Evolutionary conservation across 2,329 filamentous ascomycete species (phyloP), one percentile per base, ranked within the genome.

Genomic region (Didymella pomorum): DNA sequence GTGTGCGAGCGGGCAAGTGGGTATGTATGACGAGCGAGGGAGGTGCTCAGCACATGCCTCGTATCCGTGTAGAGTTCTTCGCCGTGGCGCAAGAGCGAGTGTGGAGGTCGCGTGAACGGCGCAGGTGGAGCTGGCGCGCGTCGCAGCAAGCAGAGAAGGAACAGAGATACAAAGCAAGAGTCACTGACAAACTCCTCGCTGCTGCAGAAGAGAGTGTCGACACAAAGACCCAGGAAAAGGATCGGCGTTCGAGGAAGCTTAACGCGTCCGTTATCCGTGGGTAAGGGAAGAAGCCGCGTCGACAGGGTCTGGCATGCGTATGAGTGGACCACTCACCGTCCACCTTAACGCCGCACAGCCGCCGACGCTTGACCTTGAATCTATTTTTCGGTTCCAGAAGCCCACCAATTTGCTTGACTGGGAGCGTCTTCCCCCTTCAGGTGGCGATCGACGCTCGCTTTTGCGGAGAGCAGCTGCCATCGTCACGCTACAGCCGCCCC

Each of bases 21-120:
- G 51, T 52, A 61, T 64, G 62, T 26, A 64, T 47, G 53, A 54
- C 61, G 61, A 65, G 58, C 52, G 58, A 49, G 59, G 51, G 53
- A 58, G 52, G 48, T 39, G 52, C 57, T 60, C 57, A 60, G 47
- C 57, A 56, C 57, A 56, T 60, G 57, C 47, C 57, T 55, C 46
- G 47, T 47, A 26, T 51, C 26, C 44, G 46, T 25, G 26, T 16
- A 18, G 28, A 33, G 20, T 28, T n/a, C 23, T 50, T 33, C 42
- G 39, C 37, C 18, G 23, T 11, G 23, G 44, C 44, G 49, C 49
- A 49, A 29, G 7, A 45, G 35, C n/a, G 37, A 33, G 16, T 21
- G 45, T 39, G 18, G 39, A 16, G 23, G 41, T 33, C 21, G 31
- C 50, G 39, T 14, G 46, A 31, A 33, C n/a, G 37, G 25, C 12